These are phyloP conservation scores for Aechmea fasciata DNA, from an alignment of 176 grass and related monocot species.

Conservation along the genomic window DNA sequence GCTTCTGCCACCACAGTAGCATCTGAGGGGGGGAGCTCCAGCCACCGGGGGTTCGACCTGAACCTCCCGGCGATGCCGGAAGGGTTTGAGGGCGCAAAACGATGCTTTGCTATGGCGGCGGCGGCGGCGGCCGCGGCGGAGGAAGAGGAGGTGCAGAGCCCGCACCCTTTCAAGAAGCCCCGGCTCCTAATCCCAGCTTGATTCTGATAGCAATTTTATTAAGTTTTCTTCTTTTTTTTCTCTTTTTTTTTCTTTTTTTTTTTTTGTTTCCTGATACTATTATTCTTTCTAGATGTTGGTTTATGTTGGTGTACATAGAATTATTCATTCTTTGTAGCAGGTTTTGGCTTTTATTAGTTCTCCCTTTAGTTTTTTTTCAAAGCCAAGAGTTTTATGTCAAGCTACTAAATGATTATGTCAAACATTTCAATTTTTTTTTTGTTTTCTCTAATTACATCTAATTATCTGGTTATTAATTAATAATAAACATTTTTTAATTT, in stretches of 20 bases:
- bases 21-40: slow-evolving; percentile 60
- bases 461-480: too few species aligned
- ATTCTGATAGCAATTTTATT: not conserved
- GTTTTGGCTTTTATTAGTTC: not conserved
- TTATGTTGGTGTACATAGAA: slow-evolving; percentile 20
- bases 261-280: not conserved
- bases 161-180: slow-evolving; percentile 88
- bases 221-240: not conserved
- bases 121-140: slow-evolving; percentile 38
- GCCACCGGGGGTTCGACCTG: slow-evolving; percentile 63
- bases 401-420: too few species aligned
- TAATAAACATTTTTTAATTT: too few species aligned
- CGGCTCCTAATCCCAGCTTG: slow-evolving; percentile 58
- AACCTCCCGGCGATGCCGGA: slow-evolving; percentile 80
- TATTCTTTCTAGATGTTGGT: not conserved
- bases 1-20: slow-evolving; percentile 6
- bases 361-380: too few species aligned
- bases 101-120: slow-evolving; percentile 22
- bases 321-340: slow-evolving; percentile 32
- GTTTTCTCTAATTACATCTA: too few species aligned
- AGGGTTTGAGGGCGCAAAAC: slow-evolving; percentile 30
- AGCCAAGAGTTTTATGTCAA: too few species aligned
- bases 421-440: too few species aligned
- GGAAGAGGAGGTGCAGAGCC: slow-evolving; percentile 97
- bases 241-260: not conserved